phyloP scores from a whole-genome alignment of 495 filamentous ascomycete species.

The Saxispiralis lemnorum region DNA sequence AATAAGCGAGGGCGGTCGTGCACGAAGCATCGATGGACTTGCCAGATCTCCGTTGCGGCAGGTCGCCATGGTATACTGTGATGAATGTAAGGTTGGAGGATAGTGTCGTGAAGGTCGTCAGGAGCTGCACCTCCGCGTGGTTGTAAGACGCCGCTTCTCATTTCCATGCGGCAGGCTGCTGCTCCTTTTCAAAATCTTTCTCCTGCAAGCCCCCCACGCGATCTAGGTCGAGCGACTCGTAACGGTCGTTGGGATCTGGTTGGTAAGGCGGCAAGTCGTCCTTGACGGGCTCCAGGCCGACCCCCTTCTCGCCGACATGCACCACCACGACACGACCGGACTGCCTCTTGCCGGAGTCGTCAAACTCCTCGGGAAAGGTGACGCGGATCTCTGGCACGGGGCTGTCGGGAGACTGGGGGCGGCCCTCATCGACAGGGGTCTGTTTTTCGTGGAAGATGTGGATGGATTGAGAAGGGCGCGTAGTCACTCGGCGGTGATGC shows the following conservation, averaged over 20 bases:
- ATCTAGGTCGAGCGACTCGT: conserved; percentile 84
- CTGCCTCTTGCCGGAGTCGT: conserved; percentile 59
- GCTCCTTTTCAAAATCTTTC: conserved; percentile 36
- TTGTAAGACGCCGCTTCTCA: neutral
- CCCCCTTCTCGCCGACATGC: conserved; percentile 67
- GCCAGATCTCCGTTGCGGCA: too few relatives aligned
- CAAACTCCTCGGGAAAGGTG: conserved; percentile 91
- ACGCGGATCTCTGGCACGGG: conserved; percentile 90
- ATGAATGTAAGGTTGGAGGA: too few relatives aligned
- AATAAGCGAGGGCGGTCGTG: too few relatives aligned
- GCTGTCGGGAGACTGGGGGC: conserved; percentile 57
- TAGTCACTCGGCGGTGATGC: conserved; percentile 50
- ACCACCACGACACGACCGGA: conserved; percentile 85
- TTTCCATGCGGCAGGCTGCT: conserved; percentile 4
- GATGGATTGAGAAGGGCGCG: conserved; percentile 45
- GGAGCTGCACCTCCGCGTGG: neutral
- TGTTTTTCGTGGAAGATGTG: conserved; percentile 57
- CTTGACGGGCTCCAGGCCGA: conserved; percentile 71
- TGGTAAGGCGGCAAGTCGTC: conserved; percentile 80
- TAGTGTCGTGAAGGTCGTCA: conserved; percentile 7
- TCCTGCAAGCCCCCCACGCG: conserved; percentile 89
- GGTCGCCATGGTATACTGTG: too few relatives aligned
- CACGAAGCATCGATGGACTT: too few relatives aligned
- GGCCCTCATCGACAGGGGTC: conserved; percentile 55
- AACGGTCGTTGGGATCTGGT: conserved; percentile 40